Conservation (phyloP, 768 basidiomycete genomes). For the Lactarius hatsudake region DNA sequence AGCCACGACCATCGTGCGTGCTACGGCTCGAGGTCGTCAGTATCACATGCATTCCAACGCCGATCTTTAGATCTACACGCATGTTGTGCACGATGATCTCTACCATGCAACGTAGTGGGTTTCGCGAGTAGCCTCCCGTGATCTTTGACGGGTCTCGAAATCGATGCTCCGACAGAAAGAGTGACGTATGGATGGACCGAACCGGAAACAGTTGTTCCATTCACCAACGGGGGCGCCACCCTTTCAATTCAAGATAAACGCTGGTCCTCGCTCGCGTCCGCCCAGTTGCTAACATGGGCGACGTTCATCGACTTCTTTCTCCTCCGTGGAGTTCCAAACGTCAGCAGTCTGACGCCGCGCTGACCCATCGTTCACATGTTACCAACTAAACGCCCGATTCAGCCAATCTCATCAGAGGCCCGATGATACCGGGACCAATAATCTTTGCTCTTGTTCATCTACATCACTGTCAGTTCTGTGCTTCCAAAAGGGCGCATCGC, state of each 20-base stretch:
- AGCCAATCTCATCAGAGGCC: neutral
- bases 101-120: too few relatives aligned
- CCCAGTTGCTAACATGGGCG: neutral
- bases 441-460: too few relatives aligned
- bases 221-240: neutral
- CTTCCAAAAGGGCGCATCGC: neutral
- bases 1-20: slow-evolving; percentile 4
- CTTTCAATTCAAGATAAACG: neutral
- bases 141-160: neutral
- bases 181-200: neutral
- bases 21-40: too few relatives aligned
- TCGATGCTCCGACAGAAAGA: neutral
- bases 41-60: slow-evolving; percentile 6
- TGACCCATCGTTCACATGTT: slow-evolving; percentile 1
- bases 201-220: neutral
- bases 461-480: neutral
- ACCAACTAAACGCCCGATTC: neutral
- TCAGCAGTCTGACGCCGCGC: neutral
- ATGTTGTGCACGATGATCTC: neutral
- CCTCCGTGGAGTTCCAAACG: neutral
- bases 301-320: neutral
- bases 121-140: too few relatives aligned
- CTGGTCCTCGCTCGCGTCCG: neutral
- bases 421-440: neutral
- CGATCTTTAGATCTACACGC: slow-evolving; percentile 1